Evolutionary conservation across 768 basidiomycete genomes (phyloP), one percentile per base, ranked within the genome.

Genomic region (Boletus huronensis): DNA sequence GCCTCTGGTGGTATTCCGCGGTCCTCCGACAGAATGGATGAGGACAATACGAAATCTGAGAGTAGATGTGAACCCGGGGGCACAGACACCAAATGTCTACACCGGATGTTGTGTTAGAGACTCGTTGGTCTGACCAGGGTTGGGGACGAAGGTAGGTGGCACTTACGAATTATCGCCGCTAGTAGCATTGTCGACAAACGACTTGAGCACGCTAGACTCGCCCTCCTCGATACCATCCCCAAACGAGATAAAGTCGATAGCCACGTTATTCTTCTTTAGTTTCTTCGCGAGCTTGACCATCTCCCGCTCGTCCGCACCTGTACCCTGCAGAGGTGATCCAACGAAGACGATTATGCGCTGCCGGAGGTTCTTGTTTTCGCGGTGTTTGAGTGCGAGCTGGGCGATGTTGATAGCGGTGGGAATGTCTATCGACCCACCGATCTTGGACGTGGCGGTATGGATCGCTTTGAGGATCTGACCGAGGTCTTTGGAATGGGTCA

Each of bases 241-340:
- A 70, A 93, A 98, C 6, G 82, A 82, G 28, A 98, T 77, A 48
- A 98, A 78, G 71, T 99, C 97, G 25, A 98, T 81, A 1, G 95
- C 91, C 40, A 99, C 93, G 64, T 98, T 99, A 71, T 98, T 98
- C 85, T 99, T 99, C 80, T 98, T 98, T 58, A 99, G 79, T 72
- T 93, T 97, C 79, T 95, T 97, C 10, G 95, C 97, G 34, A 99
- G 82, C 69, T 85, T 88, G 61, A 90, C 76, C 82, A 95, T 86
- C 50, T 79, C 78, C 62, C 88, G 85, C 67, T 92, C 89, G 54
- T 90, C 87, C 11, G 86, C 82, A 8, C 78, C 85, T 29, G 75
- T 68, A 29, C 83, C 86, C 21, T 82, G 78, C n/a, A 94, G 72
- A 2, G 97, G 97, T 4, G 92, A 95, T 16, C 86, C 94, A 50